Evolutionary conservation across 202 grass and related monocot species (phyloP).

Genomic region (Tripidium arundinaceum): DNA sequence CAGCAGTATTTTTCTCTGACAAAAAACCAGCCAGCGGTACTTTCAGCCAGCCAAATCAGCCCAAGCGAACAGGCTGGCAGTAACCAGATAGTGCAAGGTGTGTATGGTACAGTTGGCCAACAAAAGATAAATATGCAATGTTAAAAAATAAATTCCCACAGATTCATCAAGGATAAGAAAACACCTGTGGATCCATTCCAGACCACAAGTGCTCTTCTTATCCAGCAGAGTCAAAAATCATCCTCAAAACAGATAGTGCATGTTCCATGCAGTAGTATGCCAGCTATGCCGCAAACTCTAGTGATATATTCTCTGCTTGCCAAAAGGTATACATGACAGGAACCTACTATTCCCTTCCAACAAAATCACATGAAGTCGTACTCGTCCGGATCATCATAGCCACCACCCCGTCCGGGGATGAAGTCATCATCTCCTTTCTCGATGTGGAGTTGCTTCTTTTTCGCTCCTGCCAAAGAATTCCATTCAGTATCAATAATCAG

Average conservation of each 20-base stretch:
- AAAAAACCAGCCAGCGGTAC: too few relatives aligned
- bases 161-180: too few relatives aligned
- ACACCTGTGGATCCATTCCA: too few relatives aligned
- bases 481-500: neutral
- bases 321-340: slow-evolving; percentile 35
- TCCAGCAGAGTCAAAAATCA: slow-evolving; percentile 41
- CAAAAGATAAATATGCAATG: too few relatives aligned
- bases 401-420: slow-evolving; percentile 24
- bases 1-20: too few relatives aligned
- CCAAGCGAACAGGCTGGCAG: too few relatives aligned
- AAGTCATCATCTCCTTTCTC: slow-evolving; percentile 79
- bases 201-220: neutral
- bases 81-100: too few relatives aligned
- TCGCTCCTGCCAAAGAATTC: slow-evolving; percentile 44
- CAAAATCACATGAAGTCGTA: slow-evolving; percentile 89
- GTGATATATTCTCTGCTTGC: slow-evolving; percentile 38
- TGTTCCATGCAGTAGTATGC: slow-evolving; percentile 32
- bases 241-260: slow-evolving; percentile 29
- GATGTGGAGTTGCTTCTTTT: slow-evolving; percentile 91
- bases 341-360: slow-evolving; percentile 5
- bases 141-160: too few relatives aligned
- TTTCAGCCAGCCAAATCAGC: too few relatives aligned
- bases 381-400: slow-evolving; percentile 62
- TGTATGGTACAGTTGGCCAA: too few relatives aligned
- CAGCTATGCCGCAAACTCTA: slow-evolving; percentile 37